Conservation (phyloP, 164 flowering plant genomes). For the Vitis labrusca region DNA sequence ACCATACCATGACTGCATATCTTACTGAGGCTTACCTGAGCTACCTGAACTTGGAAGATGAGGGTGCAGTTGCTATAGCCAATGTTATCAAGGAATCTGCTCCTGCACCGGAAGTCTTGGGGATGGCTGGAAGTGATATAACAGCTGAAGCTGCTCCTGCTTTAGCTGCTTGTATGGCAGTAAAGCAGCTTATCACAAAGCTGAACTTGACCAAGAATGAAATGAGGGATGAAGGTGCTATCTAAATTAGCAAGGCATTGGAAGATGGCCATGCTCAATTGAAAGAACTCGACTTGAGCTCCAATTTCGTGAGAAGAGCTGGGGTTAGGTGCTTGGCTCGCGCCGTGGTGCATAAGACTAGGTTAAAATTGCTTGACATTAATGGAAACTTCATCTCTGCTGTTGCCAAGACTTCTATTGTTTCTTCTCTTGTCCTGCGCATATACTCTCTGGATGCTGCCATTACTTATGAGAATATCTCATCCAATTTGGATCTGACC, state of each 20-base stretch:
- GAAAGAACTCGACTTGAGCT: constrained; percentile 71
- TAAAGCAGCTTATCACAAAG: too few species aligned
- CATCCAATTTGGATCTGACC: constrained; percentile 11
- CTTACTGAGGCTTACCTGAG: too few species aligned
- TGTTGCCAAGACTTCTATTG: constrained; percentile 77
- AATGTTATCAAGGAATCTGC: too few species aligned
- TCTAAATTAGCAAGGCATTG: too few species aligned
- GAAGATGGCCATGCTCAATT: constrained; percentile 14
- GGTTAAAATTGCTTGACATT: constrained; percentile 57
- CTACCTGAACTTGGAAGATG: too few species aligned
- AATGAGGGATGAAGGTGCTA: too few species aligned
- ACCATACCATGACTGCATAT: constrained; percentile 29
- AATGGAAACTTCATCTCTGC: constrained; percentile 81
- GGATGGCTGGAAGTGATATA: too few species aligned
- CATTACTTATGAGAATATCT: constrained; percentile 60
- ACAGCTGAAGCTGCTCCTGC: too few species aligned
- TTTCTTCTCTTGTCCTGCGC: constrained; percentile 84
- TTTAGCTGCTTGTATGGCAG: too few species aligned
- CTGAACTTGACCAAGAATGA: too few species aligned
- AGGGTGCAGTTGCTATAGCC: too few species aligned
- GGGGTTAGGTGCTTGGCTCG: constrained; percentile 71
- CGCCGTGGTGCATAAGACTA: constrained; percentile 53
- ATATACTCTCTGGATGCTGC: constrained; percentile 81
- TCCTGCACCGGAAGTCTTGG: too few species aligned
- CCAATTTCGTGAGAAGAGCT: constrained; percentile 54